Base-by-base conservation (phyloP, 2,329 filamentous ascomycete genomes). In the Fusarium cicatricum region DNA sequence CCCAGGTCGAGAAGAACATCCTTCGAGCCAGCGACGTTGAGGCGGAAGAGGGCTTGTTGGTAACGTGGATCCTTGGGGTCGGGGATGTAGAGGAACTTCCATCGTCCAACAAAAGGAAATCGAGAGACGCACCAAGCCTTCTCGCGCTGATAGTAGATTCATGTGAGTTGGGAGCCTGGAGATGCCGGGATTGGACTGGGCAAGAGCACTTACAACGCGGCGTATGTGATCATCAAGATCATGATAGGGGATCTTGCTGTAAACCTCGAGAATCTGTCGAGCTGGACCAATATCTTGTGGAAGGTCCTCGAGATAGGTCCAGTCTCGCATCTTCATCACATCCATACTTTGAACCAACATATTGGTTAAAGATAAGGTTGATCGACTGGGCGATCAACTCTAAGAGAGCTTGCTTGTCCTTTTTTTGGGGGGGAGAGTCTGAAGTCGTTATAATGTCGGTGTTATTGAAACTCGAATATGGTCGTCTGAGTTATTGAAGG, bases 1-100 rank as follows among this genome's bases (percentile, higher is more conserved):
- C 80, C 80, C 1, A 84, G 67, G 60, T 84, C 81, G 11, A 82
- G 73, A 11, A 82, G 72, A 5, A 72, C 71, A 50, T 78, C 76
- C 21, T 65, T 62, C 4, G 78, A 78, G 28, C 69, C 64, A 14
- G 72, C 67, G 23, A 74, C 67, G 12, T 71, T 75, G 29, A 82
- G 73, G 26, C 78, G 74, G 46, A 73, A 73, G 16, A 81, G 71
- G 9, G 75, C 77, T 40, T 76, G 70, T 43, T 74, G 76, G 58
- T 81, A 80, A 40, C 72, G 74, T 6, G 75, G 71, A 55, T 82
- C 78, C 32, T 71, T 60, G 16, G 70, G 66, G 40, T 79, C 75
- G 11, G 72, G 70, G n/a, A 81, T 70, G 36, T 75, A 75, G 14
- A 82, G 71, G 52, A 82, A 82, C 40, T 78, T 80, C 77, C 80